Conservation (phyloP, 1,139 yeast species). For the Torulaspora globosa region DNA sequence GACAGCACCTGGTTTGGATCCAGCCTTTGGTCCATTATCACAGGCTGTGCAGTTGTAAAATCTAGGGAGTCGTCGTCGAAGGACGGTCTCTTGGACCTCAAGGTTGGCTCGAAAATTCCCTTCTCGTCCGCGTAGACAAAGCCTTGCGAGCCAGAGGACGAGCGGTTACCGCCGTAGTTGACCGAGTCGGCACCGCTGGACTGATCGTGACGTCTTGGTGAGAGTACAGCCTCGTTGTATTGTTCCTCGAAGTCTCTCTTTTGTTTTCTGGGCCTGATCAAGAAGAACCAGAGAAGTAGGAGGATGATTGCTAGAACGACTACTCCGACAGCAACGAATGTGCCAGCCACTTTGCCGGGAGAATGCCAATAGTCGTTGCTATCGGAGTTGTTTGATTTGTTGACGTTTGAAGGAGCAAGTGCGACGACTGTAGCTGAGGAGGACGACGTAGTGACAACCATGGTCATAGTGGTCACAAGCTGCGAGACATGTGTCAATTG, state of each 20-base stretch:
- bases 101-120: conserved; percentile 19
- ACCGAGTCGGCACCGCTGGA: conserved; percentile 10
- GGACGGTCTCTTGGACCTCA: conserved; percentile 11
- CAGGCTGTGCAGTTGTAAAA: conserved; percentile 23
- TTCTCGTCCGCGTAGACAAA: conserved; percentile 28
- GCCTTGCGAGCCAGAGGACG: conserved; percentile 18
- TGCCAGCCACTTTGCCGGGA: conserved; percentile 41
- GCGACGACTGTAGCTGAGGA: conserved; percentile 8
- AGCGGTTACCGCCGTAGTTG: conserved; percentile 15
- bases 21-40: conserved; percentile 63
- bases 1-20: conserved; percentile 64
- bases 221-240: conserved; percentile 24
- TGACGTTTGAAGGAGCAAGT: conserved; percentile 5
- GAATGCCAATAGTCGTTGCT: conserved; percentile 35
- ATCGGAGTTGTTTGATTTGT: conserved; percentile 5
- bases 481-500: conserved; percentile 1
- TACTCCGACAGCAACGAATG: conserved; percentile 40
- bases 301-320: conserved; percentile 29
- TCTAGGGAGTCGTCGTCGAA: conserved; percentile 13
- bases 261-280: conserved; percentile 23
- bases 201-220: conserved; percentile 13
- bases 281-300: conserved; percentile 27
- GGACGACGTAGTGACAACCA: conserved; percentile 7
- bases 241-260: conserved; percentile 30
- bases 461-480: conserved; percentile 6